Base-by-base conservation (phyloP, 192 early-diverging fungal species). In the Obelidium mucronatum region DNA sequence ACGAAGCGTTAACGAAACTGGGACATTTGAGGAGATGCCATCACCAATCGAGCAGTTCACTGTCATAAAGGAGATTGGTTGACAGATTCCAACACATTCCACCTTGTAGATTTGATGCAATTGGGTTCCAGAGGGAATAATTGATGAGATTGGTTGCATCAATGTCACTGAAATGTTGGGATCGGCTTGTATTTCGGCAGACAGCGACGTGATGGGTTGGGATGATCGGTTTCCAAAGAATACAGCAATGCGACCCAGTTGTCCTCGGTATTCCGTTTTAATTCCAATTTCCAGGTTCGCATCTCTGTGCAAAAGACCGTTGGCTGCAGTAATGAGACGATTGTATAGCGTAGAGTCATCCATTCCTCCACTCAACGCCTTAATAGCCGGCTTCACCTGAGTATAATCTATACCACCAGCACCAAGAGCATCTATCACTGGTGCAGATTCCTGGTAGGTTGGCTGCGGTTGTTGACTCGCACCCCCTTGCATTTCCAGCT, bases 241-340 rank as follows among this genome's bases (percentile, higher is more conserved):
- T 31, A 99, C 74, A 59, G 94, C 97, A 26, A 99, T 67, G 17
- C 96, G 90, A 8, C 97, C 98, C 1, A 93, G 84, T 11, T 94
- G 88, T 22, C 89, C 89, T 78, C 97, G 94, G 79, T 96, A 99
- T 75, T 98, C 97, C 1, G 93, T 90, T 67, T 98, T 96, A 60
- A 99, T 67, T 13, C 95, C 95, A 31, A 99, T 88, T 72, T 98
- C 95, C 51, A 99, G 77, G 66, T 91, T 90, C 5, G 84, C 84
- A 77, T 98, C 95, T 80, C 97, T 95, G 78, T 94, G 96, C 37
- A 99, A 76, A 0, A 99, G 90, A 3, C 98, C 98, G 81, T 97
- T 95, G 53, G 81, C 68, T 2, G 86, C 84, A 78, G 86, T 91
- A 51, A 94, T 31, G 5, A 78, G 36, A 26, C 75, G 59, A 22